Percentiles rank a stretch among this genome's conserved stretches.
These are phyloP conservation scores for Clarireedia paspali DNA, from an alignment of 2,329 filamentous ascomycete genomes.

Conservation along the genomic window DNA sequence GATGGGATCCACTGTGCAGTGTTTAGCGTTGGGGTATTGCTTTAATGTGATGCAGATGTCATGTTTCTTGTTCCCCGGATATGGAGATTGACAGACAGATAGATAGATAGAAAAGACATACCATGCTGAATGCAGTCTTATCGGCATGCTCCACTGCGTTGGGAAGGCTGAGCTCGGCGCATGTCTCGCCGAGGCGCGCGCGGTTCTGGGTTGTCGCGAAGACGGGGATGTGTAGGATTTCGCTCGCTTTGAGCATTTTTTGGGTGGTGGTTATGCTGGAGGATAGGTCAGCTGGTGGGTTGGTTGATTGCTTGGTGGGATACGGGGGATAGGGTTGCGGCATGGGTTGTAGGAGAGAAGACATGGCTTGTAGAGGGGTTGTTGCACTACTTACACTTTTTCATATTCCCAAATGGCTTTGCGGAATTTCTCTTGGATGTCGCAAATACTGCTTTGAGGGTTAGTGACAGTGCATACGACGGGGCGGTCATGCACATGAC, in stretches of 20 bases:
- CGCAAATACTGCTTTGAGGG: conserved; percentile 64
- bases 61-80: not conserved
- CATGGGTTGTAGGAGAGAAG: not conserved
- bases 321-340: no score
- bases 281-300: conserved; percentile 8
- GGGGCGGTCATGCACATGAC: not conserved
- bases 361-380: not conserved
- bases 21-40: no score
- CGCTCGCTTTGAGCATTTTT: conserved; percentile 60
- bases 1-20: conserved; percentile 49
- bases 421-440: conserved; percentile 90
- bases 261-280: conserved; percentile 54
- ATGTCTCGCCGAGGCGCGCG: conserved; percentile 70
- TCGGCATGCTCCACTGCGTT: conserved; percentile 56
- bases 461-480: not conserved
- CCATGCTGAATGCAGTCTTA: conserved; percentile 89
- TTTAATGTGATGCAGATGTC: no score
- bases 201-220: conserved; percentile 82
- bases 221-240: conserved; percentile 66
- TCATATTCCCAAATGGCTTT: conserved; percentile 76
- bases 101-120: not conserved
- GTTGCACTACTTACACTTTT: conserved; percentile 52
- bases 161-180: conserved; percentile 56
- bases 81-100: not conserved
- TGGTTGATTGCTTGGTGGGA: not conserved